phyloP scores from a whole-genome alignment of 495 filamentous ascomycete genomes.

The Arthonia radiata region DNA sequence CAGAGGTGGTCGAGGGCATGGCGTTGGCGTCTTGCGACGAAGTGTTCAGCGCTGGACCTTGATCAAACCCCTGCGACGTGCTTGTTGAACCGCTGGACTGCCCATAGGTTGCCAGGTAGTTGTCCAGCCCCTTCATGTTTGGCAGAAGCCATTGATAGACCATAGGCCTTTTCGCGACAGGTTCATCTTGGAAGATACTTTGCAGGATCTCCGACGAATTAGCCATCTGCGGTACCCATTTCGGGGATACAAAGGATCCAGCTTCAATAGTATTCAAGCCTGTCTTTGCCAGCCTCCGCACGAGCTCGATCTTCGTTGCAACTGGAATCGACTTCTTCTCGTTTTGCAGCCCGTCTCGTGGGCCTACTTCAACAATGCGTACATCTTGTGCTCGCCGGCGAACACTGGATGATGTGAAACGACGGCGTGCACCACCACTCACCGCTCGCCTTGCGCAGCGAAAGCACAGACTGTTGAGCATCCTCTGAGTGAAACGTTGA shows the following conservation, averaged over 20 bases:
- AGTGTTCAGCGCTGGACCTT: conserved; percentile 16
- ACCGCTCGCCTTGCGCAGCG: too few relatives aligned
- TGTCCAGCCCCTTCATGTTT: conserved; percentile 58
- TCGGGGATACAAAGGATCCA: conserved; percentile 80
- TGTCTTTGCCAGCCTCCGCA: conserved; percentile 56
- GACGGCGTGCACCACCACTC: too few relatives aligned
- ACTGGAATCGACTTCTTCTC: conserved; percentile 65
- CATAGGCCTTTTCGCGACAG: conserved; percentile 34
- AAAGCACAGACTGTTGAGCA: too few relatives aligned
- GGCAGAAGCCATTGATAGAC: conserved; percentile 88
- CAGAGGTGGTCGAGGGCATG: conserved; percentile 13
- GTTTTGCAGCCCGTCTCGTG: conserved; percentile 87
- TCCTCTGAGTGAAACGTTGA: too few relatives aligned
- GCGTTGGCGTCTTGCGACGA: conserved; percentile 17
- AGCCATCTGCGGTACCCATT: conserved; percentile 99
- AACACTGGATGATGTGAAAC: too few relatives aligned
- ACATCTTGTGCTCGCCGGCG: conserved; percentile 18
- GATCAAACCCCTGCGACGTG: conserved; percentile 6
- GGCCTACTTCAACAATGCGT: conserved; percentile 74
- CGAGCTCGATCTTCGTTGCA: conserved; percentile 65
- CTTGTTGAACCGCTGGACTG: conserved; percentile 7
- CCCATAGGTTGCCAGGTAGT: conserved; percentile 21
- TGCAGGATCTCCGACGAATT: conserved; percentile 65
- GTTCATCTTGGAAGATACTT: conserved; percentile 36
- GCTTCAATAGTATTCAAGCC: conserved; percentile 78